Percentiles rank a stretch among this genome's conserved stretches.
Conservation (phyloP, 306 rosid genomes). For the Cicer cuneatum region DNA sequence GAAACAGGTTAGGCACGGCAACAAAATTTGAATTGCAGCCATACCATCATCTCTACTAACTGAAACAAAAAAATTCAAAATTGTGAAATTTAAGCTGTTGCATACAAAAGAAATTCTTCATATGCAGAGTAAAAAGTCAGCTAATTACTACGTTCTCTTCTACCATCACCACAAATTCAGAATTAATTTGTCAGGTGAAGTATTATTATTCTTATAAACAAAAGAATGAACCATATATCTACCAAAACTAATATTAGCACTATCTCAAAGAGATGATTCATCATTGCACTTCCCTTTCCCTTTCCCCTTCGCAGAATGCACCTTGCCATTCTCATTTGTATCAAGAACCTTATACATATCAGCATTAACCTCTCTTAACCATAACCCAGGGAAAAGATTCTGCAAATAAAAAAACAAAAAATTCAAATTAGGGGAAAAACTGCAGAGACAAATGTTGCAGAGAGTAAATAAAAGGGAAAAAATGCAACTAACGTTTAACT, state of each 20-base stretch:
- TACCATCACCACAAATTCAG: slow-evolving; percentile 13
- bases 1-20: background rate
- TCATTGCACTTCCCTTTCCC: slow-evolving; percentile 15
- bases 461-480: background rate
- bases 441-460: no score
- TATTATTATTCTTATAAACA: slow-evolving; percentile 46
- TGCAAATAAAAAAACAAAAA: no score
- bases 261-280: slow-evolving; percentile 21
- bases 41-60: background rate
- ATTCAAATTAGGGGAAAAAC: no score
- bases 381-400: no score
- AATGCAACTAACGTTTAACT: slow-evolving; percentile 61
- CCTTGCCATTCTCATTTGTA: background rate
- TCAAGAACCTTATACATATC: slow-evolving; percentile 27
- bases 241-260: slow-evolving; percentile 33
- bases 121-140: slow-evolving; percentile 1
- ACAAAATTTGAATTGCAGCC: slow-evolving; percentile 6
- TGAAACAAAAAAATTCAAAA: slow-evolving; percentile 19
- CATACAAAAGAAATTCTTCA: background rate
- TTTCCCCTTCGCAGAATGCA: background rate
- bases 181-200: slow-evolving; percentile 9
- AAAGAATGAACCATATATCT: slow-evolving; percentile 45
- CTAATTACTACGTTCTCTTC: slow-evolving; percentile 8
- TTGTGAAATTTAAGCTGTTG: slow-evolving; percentile 4
- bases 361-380: no score